Evolutionary conservation across 2,329 filamentous ascomycete genomes (phyloP), one percentile per base, ranked within the genome.

Genomic region (Hymenoscyphus fraxineus): DNA sequence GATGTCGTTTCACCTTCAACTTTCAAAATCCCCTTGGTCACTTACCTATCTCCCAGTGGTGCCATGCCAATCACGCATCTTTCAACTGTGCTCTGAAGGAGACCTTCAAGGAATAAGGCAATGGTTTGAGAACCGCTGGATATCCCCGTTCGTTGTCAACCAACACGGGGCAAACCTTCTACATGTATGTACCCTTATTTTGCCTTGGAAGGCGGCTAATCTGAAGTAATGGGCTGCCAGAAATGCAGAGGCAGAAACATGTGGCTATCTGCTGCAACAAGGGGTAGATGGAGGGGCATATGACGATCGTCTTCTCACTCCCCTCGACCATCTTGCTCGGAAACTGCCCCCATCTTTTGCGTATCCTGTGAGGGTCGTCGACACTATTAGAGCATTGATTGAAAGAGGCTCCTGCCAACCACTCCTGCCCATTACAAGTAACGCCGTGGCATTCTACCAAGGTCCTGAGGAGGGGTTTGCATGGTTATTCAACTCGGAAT

Each of bases 401-500:
- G 63, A 67, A 32, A 32, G 55, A 47, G 54, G 58, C 6, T 39
- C n/a, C n/a, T 67, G 63, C 19, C 63, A 67, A 40, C 63, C 65
- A 19, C 22, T 67, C 12, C 22, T 65, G 13, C 63, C 63, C 12
- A 32, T 64, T 4, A 67, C 63, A 7, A 67, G 63, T 22, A 67
- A 67, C 61, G 56, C 65, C 0, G 60, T 67, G 6, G 27, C 59
- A 13, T 63, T 61, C 19, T 67, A 67, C 40, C 44, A 41, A 9
- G 65, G 65, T 7, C 65, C 65, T 1, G 63, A 67, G 54, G 62
- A 66, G 44, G 65, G 65, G 1, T 66, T 66, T 56, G 62, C 65
- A 13, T 67, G 63, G 65, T 40, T 67, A 6, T 67, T 65, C 27
- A 31, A 58, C 10, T 61, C 65, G 15, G 60, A 67, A 61, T 67